These are phyloP conservation scores for Tremellales sp. DNA, from an alignment of 1,284 basidiomycete genomes.

Conservation along the genomic window DNA sequence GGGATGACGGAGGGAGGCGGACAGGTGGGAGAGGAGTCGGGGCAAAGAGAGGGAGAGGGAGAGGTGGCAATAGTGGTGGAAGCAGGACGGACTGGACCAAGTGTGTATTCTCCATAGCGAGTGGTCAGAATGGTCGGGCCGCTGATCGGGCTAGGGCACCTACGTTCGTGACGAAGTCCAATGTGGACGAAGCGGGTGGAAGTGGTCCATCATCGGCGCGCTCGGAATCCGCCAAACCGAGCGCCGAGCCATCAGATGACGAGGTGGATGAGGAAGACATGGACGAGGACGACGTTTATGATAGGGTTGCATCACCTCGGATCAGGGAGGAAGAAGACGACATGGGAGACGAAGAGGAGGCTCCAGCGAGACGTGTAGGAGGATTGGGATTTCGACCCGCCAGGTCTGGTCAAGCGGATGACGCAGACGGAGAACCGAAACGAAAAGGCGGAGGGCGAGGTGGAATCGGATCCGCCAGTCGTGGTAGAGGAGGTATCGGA, in stretches of 20 bases:
- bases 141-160: conserved; percentile 56
- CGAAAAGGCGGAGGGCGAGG: conserved; percentile 17
- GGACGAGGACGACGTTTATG: conserved; percentile 46
- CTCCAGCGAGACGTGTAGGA: no score
- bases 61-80: conserved; percentile 1
- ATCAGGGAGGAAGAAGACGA: no score
- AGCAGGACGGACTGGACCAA: conserved; percentile 60
- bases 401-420: conserved; percentile 26
- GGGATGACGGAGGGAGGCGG: conserved; percentile 58
- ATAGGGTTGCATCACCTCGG: no score
- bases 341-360: conserved; percentile 24
- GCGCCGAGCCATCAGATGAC: conserved; percentile 37
- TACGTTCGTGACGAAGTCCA: conserved; percentile 53
- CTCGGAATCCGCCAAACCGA: conserved; percentile 1
- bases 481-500: conserved; percentile 8
- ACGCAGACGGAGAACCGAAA: conserved; percentile 9
- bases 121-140: neutral
- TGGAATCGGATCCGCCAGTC: conserved; percentile 35
- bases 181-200: neutral
- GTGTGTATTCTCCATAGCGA: conserved; percentile 29
- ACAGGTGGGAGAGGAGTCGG: conserved; percentile 16
- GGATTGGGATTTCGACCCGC: no score
- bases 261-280: conserved; percentile 48
- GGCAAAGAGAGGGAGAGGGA: conserved; percentile 4
- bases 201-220: neutral